Base-by-base conservation (phyloP, 768 basidiomycete species). In the Suillus weaverae region DNA sequence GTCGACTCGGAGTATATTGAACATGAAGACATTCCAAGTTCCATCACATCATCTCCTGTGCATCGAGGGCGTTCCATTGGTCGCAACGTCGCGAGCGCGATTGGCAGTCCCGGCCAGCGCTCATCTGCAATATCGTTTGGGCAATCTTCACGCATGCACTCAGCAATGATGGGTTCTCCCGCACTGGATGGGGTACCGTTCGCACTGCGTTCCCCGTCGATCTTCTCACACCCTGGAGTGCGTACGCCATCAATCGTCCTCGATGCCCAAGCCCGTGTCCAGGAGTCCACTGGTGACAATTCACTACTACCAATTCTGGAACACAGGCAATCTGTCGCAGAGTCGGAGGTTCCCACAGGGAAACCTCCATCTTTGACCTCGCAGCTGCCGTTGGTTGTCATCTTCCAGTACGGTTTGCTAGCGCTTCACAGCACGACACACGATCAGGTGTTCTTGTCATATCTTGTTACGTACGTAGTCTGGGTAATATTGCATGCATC, bases 351-450 rank as follows among this genome's bases (percentile, higher is more conserved):
- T 18, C 71, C 78, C 14, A 67, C 74, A 11, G 87, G 86, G 74
- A 87, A 87, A 70, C 80, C 84, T 22, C 87, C 87, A 2, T 89
- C 90, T 14, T 74, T 93, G 67, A 77, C 86, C 67, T 89, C 88
- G 26, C 88, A 90, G 71, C 79, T 99, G 35, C 97, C 97, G 6
- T 71, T 94, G 39, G 73, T 90, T 68, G 87, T 98, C 70, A 97
- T 99, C 69, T 71, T 92, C 20, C 96, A 97, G 78, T 97, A 97
- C 75, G 92, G 92, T 22, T 78, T 95, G 66, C 80, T 98, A 67
- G 95, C 95, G 5, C 76, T 98, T 59, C 95, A 97, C 73, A 87
- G 88, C 44, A 94, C 91, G 18, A 94, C 91, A 2, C 95, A 96
- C 70, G 92, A 96, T 79, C 94, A 97, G 76, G 78, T 95, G 35